Evolutionary conservation across 345 rosid species (phyloP).

Genomic region (Chamaenerion angustifolium): DNA sequence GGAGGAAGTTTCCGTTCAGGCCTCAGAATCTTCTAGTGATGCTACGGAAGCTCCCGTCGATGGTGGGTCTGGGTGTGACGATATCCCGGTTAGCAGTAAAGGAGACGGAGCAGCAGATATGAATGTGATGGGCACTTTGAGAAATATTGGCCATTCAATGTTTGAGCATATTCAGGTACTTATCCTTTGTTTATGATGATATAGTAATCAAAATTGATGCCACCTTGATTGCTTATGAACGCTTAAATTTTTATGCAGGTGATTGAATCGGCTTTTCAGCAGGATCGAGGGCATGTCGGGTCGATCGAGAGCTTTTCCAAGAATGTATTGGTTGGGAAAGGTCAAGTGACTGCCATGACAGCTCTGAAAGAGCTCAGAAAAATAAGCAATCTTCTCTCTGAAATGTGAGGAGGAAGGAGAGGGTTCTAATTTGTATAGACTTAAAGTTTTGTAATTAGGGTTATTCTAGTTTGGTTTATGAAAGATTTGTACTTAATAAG

Average conservation of each 20-base stretch:
- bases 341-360: slow-evolving; percentile 73
- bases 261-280: slow-evolving; percentile 83
- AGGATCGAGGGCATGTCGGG: slow-evolving; percentile 57
- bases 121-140: slow-evolving; percentile 54
- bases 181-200: neutral
- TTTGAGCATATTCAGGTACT: slow-evolving; percentile 92
- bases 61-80: slow-evolving; percentile 17
- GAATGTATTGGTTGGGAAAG: slow-evolving; percentile 58
- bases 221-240: neutral
- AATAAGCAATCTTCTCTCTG: slow-evolving; percentile 83
- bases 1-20: slow-evolving; percentile 15
- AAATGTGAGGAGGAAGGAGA: slow-evolving; percentile 40
- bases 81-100: slow-evolving; percentile 24
- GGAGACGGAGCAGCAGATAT: slow-evolving; percentile 42
- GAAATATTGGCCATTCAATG: slow-evolving; percentile 82
- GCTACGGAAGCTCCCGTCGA: slow-evolving; percentile 17
- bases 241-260: slow-evolving; percentile 32
- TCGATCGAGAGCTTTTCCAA: slow-evolving; percentile 54
- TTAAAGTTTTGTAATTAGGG: slow-evolving; percentile 31
- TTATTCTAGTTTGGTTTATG: too few relatives aligned
- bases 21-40: slow-evolving; percentile 19
- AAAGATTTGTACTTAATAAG: too few relatives aligned
- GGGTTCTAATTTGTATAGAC: neutral
- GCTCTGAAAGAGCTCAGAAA: slow-evolving; percentile 91
- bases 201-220: neutral